These are phyloP conservation scores for Pichia sp. DNA, from an alignment of 1,139 yeast genomes.

Conservation along the genomic window DNA sequence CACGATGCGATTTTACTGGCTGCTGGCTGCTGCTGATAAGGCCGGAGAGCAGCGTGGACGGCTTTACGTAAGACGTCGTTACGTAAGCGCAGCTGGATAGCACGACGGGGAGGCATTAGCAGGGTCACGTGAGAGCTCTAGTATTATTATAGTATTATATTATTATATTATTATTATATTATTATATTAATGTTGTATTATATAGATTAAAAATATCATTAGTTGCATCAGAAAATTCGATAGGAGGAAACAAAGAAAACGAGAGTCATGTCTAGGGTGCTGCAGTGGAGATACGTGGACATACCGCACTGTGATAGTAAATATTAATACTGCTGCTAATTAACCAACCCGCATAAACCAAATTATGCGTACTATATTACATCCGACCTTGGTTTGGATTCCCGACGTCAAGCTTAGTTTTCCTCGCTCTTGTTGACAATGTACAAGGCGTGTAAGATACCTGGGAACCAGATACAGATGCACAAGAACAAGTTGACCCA, in stretches of 20 bases:
- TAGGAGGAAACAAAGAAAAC: not conserved
- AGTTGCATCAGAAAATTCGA: not conserved
- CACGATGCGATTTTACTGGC: not conserved
- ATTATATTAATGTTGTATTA: not conserved
- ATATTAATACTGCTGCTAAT: not conserved
- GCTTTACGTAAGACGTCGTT: no score
- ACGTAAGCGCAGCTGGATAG: no score
- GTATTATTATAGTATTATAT: no score
- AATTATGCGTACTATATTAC: not conserved
- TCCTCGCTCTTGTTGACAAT: slow-evolving; percentile 36
- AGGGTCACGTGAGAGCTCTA: no score
- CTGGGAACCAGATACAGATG: slow-evolving; percentile 68
- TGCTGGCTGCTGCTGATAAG: not conserved
- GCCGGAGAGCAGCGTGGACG: no score
- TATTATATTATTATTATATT: not conserved
- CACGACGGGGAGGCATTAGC: no score
- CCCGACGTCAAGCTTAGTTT: not conserved
- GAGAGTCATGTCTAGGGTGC: not conserved
- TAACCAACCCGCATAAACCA: not conserved
- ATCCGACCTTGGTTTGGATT: no score
- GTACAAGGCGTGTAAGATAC: slow-evolving; percentile 67
- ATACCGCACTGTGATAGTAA: not conserved
- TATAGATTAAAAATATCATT: not conserved
- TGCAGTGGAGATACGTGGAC: not conserved
- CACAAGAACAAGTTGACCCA: slow-evolving; percentile 61